phyloP scores from a whole-genome alignment of 805 yeast species.

The Candida arabinofermentans region DNA sequence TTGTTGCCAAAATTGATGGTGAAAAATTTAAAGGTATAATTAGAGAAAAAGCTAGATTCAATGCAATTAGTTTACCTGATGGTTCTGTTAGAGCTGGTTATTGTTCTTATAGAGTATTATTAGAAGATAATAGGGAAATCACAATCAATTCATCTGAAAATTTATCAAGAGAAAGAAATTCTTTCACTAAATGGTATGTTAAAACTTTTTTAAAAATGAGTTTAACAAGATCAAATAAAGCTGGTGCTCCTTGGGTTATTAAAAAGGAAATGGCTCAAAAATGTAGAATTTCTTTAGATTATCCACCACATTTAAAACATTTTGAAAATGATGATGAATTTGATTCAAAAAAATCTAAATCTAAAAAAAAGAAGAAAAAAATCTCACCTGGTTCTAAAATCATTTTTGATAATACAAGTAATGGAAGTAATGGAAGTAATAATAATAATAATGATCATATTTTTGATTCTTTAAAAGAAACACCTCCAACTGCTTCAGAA shows the following conservation, averaged over 20 bases:
- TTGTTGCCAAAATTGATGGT: conserved; percentile 49
- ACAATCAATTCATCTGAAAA: conserved; percentile 65
- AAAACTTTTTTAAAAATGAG: conserved; percentile 84
- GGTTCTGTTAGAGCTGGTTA: conserved; percentile 39
- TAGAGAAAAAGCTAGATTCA: conserved; percentile 81
- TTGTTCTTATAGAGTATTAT: conserved; percentile 67
- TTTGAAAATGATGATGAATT: conserved; percentile 14
- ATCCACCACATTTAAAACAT: conserved; percentile 51
- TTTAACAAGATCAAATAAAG: conserved; percentile 70
- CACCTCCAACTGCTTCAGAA: conserved; percentile 32
- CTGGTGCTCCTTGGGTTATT: conserved; percentile 96
- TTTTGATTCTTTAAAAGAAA: conserved; percentile 33
- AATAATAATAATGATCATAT: no score
- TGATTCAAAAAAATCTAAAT: conserved; percentile 2
- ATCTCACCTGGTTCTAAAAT: no score
- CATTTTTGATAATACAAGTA: no score
- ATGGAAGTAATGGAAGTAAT: conserved; percentile 2
- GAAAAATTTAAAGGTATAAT: conserved; percentile 55
- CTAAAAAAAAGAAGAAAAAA: conserved; percentile 3
- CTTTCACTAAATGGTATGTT: conserved; percentile 85
- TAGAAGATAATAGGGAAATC: conserved; percentile 48
- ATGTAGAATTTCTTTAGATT: conserved; percentile 60
- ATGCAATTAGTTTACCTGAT: conserved; percentile 38
- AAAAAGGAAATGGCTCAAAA: conserved; percentile 68
- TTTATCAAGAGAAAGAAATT: conserved; percentile 76